Evolutionary conservation across 2,329 filamentous ascomycete genomes (phyloP).

Genomic region (Lasiodiplodia citricola): DNA sequence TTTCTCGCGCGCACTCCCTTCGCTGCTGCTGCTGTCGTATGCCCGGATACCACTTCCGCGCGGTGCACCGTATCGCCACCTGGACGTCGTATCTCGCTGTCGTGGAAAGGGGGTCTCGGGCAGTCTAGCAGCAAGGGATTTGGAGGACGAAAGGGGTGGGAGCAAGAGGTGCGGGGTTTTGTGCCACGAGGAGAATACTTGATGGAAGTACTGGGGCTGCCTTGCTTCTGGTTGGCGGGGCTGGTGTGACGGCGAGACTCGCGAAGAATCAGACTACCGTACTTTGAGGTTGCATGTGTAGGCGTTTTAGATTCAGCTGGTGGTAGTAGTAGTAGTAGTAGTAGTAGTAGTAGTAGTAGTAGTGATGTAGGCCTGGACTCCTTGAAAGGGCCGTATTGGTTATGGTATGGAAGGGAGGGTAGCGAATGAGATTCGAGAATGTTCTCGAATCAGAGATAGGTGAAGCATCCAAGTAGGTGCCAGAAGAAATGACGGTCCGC

Average conservation of each 20-base stretch:
- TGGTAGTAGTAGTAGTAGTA: neutral
- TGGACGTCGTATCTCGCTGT: constrained; percentile 1
- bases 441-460: neutral
- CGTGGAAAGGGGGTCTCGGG: constrained; percentile 1
- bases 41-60: neutral
- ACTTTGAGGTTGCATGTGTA: neutral
- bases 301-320: neutral
- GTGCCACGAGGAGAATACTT: neutral
- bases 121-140: neutral
- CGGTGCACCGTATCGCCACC: neutral
- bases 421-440: neutral
- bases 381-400: neutral
- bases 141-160: neutral
- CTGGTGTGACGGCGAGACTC: neutral
- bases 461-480: neutral
- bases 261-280: neutral
- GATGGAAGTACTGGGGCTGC: neutral
- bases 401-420: neutral
- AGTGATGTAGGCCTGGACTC: neutral
- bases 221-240: constrained; percentile 1
- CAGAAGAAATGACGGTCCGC: no score
- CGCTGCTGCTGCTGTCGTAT: neutral
- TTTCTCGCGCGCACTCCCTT: neutral
- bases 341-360: no score
- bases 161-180: neutral